Base-by-base conservation (phyloP, 192 early-diverging fungal genomes). In the Coemansia reversa region DNA sequence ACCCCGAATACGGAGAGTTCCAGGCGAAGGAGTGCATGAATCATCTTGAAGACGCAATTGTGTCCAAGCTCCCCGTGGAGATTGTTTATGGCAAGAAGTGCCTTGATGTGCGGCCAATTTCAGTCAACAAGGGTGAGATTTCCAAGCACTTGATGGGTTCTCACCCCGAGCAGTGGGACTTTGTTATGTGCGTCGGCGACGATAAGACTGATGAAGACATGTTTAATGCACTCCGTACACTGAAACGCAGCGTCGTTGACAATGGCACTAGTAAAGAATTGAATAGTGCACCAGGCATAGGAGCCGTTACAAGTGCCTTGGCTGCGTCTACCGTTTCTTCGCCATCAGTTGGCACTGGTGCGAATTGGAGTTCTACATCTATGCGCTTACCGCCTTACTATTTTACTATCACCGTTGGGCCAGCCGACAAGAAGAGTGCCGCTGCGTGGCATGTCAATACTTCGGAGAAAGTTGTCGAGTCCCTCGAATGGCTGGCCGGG, bases 151-250 rank as follows among this genome's bases (percentile, higher is more conserved):
- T 81, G 25, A 60, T 99, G 53, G 56, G 94, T 20, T 63, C 67
- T 5, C 75, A 69, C 47, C 75, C 86, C 35, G 84, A 88, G 18
- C 85, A 86, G 5, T 86, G 85, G 58, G 94, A 94, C 54, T 99
- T 99, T 85, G 86, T 95, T 1, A 79, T 95, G 23, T 98, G 97
- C 72, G 93, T 90, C n/a, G 96, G 97, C 22, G 95, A 98, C 69
- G 96, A 97, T 82, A 89, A 91, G 74, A 98, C 96, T 1, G 97
- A 98, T 68, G 95, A 98, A 72, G 96, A 97, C 72, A 98, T 99
- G 94, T 98, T 98, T 72, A 84, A 85, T 55, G 86, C 85, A 0
- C 69, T 98, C 61, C 74, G 74, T 29, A 55, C 57, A 6, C 64
- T 71, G 39, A 65, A 65, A 42, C 62, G 60, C 23, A 63, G 50